Evolutionary conservation across 176 grass and related monocot genomes (phyloP).

Genomic region (Musa schizocarpa): DNA sequence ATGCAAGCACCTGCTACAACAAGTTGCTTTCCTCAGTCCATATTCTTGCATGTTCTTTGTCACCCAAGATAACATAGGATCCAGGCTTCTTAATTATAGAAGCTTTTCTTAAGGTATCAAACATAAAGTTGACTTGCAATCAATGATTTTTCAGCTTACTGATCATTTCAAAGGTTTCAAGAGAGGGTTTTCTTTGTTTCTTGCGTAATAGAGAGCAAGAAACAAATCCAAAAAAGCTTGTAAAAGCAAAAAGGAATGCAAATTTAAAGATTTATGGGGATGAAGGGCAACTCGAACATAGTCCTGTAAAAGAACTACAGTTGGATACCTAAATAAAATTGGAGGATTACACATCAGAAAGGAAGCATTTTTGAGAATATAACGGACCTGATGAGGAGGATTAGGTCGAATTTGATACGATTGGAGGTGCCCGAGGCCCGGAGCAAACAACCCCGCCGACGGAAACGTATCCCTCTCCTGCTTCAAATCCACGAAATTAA

Average conservation of each 20-base stretch:
- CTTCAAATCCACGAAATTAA: background rate
- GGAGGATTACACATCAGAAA: too few species aligned
- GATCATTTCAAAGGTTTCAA: too few species aligned
- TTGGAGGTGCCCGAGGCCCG: slow-evolving; percentile 69
- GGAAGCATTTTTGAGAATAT: background rate
- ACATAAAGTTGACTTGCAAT: too few species aligned
- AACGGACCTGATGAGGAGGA: slow-evolving; percentile 57
- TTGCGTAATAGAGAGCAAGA: slow-evolving; percentile 11
- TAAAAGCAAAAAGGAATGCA: too few species aligned
- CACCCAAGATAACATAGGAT: background rate
- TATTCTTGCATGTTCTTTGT: background rate
- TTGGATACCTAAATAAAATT: background rate
- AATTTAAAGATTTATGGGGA: too few species aligned
- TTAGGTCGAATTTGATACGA: slow-evolving; percentile 59
- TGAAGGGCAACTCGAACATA: too few species aligned
- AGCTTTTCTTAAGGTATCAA: too few species aligned
- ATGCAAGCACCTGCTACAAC: background rate
- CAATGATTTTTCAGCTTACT: too few species aligned
- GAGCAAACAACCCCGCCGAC: slow-evolving; percentile 55
- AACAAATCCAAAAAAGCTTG: too few species aligned
- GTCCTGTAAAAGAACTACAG: too few species aligned
- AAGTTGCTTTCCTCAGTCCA: background rate
- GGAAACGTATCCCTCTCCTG: slow-evolving; percentile 77
- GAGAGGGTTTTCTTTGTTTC: too few species aligned
- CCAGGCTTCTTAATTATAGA: background rate